Conservation (phyloP, 768 basidiomycete species). For the Dioszegia hungarica region DNA sequence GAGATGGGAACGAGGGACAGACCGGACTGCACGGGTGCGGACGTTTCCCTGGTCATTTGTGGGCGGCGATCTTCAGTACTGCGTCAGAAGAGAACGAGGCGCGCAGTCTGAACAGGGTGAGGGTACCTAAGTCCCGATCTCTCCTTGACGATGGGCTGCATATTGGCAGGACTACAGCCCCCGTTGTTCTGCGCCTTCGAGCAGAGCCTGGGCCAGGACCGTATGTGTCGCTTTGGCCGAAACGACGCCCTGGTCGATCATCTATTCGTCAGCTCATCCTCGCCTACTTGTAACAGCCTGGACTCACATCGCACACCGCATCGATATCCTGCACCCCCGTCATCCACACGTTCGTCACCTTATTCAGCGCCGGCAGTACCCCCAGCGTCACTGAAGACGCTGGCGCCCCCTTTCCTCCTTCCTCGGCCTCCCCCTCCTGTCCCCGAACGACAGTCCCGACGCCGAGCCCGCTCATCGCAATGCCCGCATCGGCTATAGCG, state of each 20-base stretch:
- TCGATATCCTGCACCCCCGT: conserved; percentile 62
- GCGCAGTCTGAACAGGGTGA: no score
- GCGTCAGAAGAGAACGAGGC: no score
- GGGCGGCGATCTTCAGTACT: no score
- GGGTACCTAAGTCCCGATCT: no score
- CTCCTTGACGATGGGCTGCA: neutral
- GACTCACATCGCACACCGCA: conserved; percentile 59
- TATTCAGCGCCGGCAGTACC: conserved; percentile 80
- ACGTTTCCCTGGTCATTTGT: no score
- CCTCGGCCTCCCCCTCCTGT: conserved; percentile 56
- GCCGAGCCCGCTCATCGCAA: conserved; percentile 85
- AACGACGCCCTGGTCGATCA: conserved; percentile 16
- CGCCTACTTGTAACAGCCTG: neutral
- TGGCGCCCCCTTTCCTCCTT: conserved; percentile 56
- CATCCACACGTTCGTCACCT: conserved; percentile 81
- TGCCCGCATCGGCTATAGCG: conserved; percentile 78
- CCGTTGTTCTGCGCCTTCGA: conserved; percentile 3
- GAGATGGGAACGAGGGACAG: no score
- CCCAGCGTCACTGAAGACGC: conserved; percentile 58
- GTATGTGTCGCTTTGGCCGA: conserved; percentile 17
- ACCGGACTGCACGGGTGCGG: no score
- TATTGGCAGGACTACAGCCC: neutral
- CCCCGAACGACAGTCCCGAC: conserved; percentile 64
- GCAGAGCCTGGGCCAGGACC: conserved; percentile 19
- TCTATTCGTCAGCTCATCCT: conserved; percentile 7